Evolutionary conservation across 2,329 filamentous ascomycete species (phyloP), one percentile per base, ranked within the genome.

Genomic region (Beauveria asiatica): DNA sequence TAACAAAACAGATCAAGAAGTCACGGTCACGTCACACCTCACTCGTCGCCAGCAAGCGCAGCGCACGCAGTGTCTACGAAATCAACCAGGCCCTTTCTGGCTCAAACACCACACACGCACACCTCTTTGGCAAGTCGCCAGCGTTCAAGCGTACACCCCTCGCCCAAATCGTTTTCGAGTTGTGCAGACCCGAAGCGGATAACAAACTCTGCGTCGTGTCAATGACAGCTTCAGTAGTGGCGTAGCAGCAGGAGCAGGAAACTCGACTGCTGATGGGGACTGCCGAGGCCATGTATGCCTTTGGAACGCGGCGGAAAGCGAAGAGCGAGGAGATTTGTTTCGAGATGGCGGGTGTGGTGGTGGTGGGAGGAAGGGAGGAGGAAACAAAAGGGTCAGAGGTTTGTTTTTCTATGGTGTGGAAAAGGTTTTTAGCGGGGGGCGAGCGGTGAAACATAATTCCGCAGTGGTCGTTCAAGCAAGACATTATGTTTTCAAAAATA

Each of bases 381-480:
- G 9, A 19, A 11, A 17, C 21, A 9, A 17, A 25, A 25, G 41
- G 4, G 27, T 5, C 37, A 19, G 27, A 16, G 10, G 17, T 39
- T 39, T 51, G 30, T 37, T 13, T 5, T 19, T 54, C 42, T 42
- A 6, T 42, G 7, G 37, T 23, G 46, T 17, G 45, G 37, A 51
- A 58, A 44, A 58, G 37, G 37, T 42, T 51, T 51, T 51, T 51
- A 21, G 46, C 45, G 56, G 25, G 30, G n/a, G 56, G 21, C 5
- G 13, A 1, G 37, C 56, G 56, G 56, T 33, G 10, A 21, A 58
- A 58, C 46, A n/a, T 51, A 58, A 50, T 51, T 58, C 56, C 56
- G 56, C 21, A 19, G 5, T 37, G 33, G 11, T 13, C 11, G 1
- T 16, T 5, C 10, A 13, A 11, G 11, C 5, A 16, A 37, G 33